These are phyloP conservation scores for Ambrosia trifida DNA, from an alignment of 129 eudicot genomes.

Conservation along the genomic window DNA sequence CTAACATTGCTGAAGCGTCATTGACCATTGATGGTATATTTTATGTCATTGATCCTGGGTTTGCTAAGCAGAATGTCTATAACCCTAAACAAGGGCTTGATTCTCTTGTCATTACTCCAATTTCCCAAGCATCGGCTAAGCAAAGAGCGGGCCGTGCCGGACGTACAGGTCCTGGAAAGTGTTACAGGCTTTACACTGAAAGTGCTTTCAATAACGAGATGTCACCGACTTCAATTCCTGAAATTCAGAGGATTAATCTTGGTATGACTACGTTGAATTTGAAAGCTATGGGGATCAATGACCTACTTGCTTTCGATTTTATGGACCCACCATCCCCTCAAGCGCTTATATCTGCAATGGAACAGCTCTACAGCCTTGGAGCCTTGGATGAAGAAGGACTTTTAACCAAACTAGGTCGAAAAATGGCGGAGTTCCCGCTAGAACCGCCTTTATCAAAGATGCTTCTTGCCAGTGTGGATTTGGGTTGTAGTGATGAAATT, in stretches of 20 bases:
- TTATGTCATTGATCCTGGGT: conserved; percentile 86
- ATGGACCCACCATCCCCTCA: conserved; percentile 87
- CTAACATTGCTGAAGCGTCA: conserved; percentile 89
- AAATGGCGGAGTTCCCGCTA: conserved; percentile 81
- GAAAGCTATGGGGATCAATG: conserved; percentile 91
- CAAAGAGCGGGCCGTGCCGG: conserved; percentile 91
- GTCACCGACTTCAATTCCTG: conserved; percentile 79
- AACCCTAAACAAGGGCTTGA: conserved; percentile 85
- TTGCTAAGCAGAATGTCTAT: conserved; percentile 88
- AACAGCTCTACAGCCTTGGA: conserved; percentile 76
- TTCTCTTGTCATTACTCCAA: conserved; percentile 75
- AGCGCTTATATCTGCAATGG: conserved; percentile 84
- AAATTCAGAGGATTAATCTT: conserved; percentile 77
- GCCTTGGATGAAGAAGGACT: conserved; percentile 87
- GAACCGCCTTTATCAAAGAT: conserved; percentile 86
- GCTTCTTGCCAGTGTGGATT: conserved; percentile 90
- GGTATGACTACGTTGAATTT: conserved; percentile 55
- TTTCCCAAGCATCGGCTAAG: conserved; percentile 88
- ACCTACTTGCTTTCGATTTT: conserved; percentile 65
- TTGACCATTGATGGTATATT: conserved; percentile 83
- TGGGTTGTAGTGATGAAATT: conserved; percentile 90
- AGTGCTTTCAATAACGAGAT: conserved; percentile 75
- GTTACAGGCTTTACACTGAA: conserved; percentile 76
- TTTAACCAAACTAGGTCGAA: conserved; percentile 72
- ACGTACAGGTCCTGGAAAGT: conserved; percentile 84